These are phyloP conservation scores for Suillus luteus DNA, from an alignment of 768 basidiomycete genomes.

Conservation along the genomic window DNA sequence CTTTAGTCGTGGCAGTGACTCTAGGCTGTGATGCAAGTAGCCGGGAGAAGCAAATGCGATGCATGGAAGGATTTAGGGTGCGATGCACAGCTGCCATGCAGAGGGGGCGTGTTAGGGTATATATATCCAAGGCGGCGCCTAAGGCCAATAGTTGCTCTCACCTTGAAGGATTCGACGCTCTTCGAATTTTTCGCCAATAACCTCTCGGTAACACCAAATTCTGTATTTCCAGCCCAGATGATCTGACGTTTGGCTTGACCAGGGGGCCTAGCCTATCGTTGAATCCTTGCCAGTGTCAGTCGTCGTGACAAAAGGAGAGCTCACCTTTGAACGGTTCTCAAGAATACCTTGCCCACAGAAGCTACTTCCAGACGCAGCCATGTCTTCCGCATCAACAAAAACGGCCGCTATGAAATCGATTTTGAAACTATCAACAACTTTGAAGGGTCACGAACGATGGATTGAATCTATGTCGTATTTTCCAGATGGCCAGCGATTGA, in stretches of 20 bases:
- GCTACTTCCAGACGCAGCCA: not conserved
- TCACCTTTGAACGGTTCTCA: not conserved
- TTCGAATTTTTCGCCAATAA: too few relatives aligned
- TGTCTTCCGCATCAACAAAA: not conserved
- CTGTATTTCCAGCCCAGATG: not conserved
- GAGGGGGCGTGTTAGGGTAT: too few relatives aligned
- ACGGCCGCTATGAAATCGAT: not conserved
- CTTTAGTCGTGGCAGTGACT: not conserved
- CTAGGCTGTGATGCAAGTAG: not conserved
- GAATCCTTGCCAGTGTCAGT: not conserved
- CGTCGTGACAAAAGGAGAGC: not conserved
- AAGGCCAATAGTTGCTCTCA: too few relatives aligned
- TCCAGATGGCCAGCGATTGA: too few relatives aligned
- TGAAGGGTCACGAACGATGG: not conserved
- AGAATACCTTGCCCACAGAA: not conserved
- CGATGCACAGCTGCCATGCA: too few relatives aligned
- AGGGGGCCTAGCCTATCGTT: not conserved
- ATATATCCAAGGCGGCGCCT: too few relatives aligned
- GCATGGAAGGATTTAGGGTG: not conserved
- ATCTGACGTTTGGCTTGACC: not conserved
- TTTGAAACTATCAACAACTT: not conserved
- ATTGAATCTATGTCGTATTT: not conserved
- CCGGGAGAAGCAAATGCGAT: not conserved
- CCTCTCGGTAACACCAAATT: too few relatives aligned
- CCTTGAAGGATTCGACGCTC: too few relatives aligned